Evolutionary conservation across 1,139 yeast species (phyloP), one percentile per base, ranked within the genome.

Genomic region (Geotrichum bryndzae): DNA sequence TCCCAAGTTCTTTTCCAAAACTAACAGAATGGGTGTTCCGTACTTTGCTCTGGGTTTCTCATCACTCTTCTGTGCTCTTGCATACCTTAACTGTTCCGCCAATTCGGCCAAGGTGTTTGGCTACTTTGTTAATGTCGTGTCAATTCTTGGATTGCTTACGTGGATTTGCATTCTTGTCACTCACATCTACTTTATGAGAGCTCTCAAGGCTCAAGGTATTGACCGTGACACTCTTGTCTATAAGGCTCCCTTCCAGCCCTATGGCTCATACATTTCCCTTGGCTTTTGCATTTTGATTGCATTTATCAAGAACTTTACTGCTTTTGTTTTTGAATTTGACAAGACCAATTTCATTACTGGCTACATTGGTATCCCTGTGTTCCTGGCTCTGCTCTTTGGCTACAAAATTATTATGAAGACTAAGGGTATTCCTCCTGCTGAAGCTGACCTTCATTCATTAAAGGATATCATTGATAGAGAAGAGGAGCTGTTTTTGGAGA

Each of bases 281-380:
- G 69, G 72, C 50, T 70, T 86, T 66, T 86, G 91, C 75, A 65
- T 76, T 58, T 57, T 87, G 61, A 79, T 88, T 66, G 80, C 86
- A n/a, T 69, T 88, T 60, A 82, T 86, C 72, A 88, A 88, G 76
- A 87, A 87, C 73, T 87, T 87, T 73, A 85, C 90, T 0, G 91
- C 84, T 3, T 87, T 87, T 76, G 76, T 87, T 68, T 75, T 76
- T 60, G 72, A 72, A 1, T 85, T 85, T 73, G 82, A 80, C 70
- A 85, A 82, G 76, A 84, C 80, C 76, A 76, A 78, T 45, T 87
- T 88, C 70, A 85, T 88, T 69, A 87, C 94, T 51, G 91, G 92
- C 56, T 88, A 88, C 77, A 86, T 88, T 71, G 89, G 89, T 58
- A 79, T 88, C 62, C 94, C 94, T 41, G 84, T 86, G 33, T 88